Percentiles rank a stretch among this genome's conserved stretches.
These are phyloP conservation scores for Scheffersomyces stambukii DNA, from an alignment of 1,139 yeast genomes.

Conservation along the genomic window DNA sequence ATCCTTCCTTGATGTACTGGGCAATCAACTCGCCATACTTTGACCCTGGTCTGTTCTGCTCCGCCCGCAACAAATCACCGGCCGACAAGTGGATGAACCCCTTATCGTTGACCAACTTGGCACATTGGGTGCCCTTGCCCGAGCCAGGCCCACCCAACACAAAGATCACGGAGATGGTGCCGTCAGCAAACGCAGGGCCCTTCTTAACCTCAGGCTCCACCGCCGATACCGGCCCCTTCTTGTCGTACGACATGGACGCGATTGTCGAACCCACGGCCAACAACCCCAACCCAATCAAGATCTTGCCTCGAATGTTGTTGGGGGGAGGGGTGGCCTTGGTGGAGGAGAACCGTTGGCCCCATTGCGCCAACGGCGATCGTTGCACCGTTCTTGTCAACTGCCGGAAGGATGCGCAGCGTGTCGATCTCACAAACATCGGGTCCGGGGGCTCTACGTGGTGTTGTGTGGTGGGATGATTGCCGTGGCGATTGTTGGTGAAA, in stretches of 20 bases:
- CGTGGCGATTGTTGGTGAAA: too few relatives aligned
- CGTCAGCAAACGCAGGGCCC: constrained; percentile 49
- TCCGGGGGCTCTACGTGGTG: too few relatives aligned
- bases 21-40: constrained; percentile 83
- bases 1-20: constrained; percentile 78
- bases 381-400: too few relatives aligned
- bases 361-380: too few relatives aligned
- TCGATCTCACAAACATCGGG: too few relatives aligned
- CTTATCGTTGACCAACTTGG: constrained; percentile 71
- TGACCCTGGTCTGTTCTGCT: constrained; percentile 79
- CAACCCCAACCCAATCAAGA: constrained; percentile 30
- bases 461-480: too few relatives aligned
- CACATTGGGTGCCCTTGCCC: constrained; percentile 97
- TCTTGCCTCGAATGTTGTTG: constrained; percentile 19
- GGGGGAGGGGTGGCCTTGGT: constrained; percentile 15
- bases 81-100: constrained; percentile 89
- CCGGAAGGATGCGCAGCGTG: too few relatives aligned
- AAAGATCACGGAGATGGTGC: constrained; percentile 73
- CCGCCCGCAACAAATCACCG: constrained; percentile 91
- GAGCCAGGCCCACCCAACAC: constrained; percentile 92
- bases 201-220: constrained; percentile 32
- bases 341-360: too few relatives aligned
- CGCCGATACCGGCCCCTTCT: constrained; percentile 43
- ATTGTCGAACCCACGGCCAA: constrained; percentile 47
- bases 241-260: constrained; percentile 40